Base-by-base conservation (phyloP, 768 basidiomycete genomes). In the Sporobolomyces phaffii region DNA sequence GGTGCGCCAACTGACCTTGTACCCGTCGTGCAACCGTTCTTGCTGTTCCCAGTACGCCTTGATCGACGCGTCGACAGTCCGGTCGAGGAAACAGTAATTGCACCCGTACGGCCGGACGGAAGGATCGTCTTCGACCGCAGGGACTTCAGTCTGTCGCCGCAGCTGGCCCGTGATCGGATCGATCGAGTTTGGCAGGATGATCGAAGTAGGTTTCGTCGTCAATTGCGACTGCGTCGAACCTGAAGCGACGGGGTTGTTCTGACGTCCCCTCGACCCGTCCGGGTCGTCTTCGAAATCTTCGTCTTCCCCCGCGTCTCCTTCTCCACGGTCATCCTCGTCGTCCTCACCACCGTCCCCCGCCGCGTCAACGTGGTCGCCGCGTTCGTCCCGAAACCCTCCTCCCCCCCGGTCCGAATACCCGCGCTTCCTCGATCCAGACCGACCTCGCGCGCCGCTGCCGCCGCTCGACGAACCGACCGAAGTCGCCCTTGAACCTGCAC, bases 51-150 rank as follows among this genome's bases (percentile, higher is more conserved):
- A 48, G 34, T 43, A 54, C 29, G 20, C 14, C 15, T 24, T 31
- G 2, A 14, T 52, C 41, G 26, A 20, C 34, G 28, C 22, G 31
- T 61, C 60, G n/a, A 51, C 26, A 26, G 62, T 56, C 20, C 62
- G 33, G 17, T 40, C 45, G 5, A 51, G 34, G 40, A 40, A n/a
- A 33, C 58, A 64, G 52, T 65, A 72, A 45, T 59, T 63, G 44
- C 71, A 72, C 4, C 71, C 71, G 49, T 72, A 72, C 15, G 71
- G 71, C 5, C 49, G 29, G 22, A 72, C 50, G 2, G 40, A 48
- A 9, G 71, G 71, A 44, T 72, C 71, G 52, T 72, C 70, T 28
- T 65, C 67, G 26, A 69, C 67, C 4, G 71, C 71, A 1, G 71
- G 71, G 33, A 68, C 65, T 50, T 72, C 71, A 36, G 66, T 72